Evolutionary conservation across 352 stramenopile genomes (phyloP), one percentile per base, ranked within the genome.

Genomic region (Pythium phragmitis): DNA sequence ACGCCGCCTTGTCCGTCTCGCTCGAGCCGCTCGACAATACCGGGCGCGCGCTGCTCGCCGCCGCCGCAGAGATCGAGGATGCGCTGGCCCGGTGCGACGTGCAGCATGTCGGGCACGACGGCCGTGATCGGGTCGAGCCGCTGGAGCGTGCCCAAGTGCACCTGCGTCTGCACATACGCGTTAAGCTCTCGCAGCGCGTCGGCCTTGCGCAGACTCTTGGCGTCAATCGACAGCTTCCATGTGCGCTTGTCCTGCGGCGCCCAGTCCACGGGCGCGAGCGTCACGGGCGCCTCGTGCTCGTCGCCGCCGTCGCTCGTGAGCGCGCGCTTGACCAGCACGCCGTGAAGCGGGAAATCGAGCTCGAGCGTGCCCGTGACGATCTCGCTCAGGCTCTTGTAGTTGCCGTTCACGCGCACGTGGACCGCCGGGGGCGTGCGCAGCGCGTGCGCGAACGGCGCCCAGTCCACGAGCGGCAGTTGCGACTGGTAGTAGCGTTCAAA

Each of bases 51-150:
- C 63, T 89, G 74, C 59, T 92, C 82, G 21, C 84, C 81, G 52
- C 75, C 82, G 37, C 82, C 80, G 37, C 82, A 89, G 21, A 93
- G 72, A 70, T 93, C 80, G 8, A 91, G 57, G 30, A 93, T 74
- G 14, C 71, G 71, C 66, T 98, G 79, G 50, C 94, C 77, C 4
- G 86, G 87, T 62, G 94, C 61, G 0, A 94, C 77, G 66, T 96
- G 74, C 19, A 99, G 82, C 51, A 99, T 97, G 42, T 96, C 75
- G 4, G 97, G 94, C 5, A 98, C 86, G 39, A 99, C 78, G 82
- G 98, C 99, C 46, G 87, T 97, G 33, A 96, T 94, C 9, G 97
- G 82, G 66, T 99, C 98, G 64, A 99, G 96, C 26, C 82, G 79
- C 41, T 97, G 90, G 3, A 99, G 75, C 34, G 82, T 96, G 1